Base-by-base conservation (phyloP, 768 basidiomycete genomes). In the Hemileccinum impolitum region DNA sequence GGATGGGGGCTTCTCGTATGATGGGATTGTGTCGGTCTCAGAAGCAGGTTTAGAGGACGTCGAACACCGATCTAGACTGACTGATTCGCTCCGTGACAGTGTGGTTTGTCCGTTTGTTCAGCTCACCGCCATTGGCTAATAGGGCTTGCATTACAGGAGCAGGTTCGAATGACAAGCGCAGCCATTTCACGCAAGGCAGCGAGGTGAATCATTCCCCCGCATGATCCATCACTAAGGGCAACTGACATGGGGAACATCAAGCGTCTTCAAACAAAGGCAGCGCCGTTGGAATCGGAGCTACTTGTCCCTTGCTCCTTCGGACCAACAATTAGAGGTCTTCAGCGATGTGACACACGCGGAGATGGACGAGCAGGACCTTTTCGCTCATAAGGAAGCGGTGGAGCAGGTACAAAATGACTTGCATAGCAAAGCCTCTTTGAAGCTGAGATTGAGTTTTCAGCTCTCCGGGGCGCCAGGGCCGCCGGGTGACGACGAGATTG, bases 21-120 rank as follows among this genome's bases (percentile, higher is more conserved):
- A 47, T 11, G 46, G 46, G 19, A 40, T 47, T n/a, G 15, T 40
- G 10, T 39, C 45, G 11, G 10, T 52, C 2, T 40, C 51, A 14
- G 30, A 34, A 21, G 8, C 39, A 5, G 46, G 46, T 13, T n/a
- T 52, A 21, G 51, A 52, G 31, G 41, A 52, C 13, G 18, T 43
- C 37, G 8, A 19, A 37, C 17, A 28, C 25, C 18, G 11, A 14
- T 17, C 47, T 40, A 21, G 37, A 17, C 21, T 47, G n/a, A 17
- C 28, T 26, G 18, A n/a, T 38, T 39, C 28, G 28, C 19, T 45
- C 15, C 26, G 18, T n/a, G 28, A 41, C 6, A 3, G 32, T 13
- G n/a, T 43, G 36, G 41, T 49, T 4, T 1, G 48, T 37, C 19
- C 12, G 8, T 35, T 11, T 17, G 18, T 19, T 6, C 18, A 42